These are phyloP conservation scores for Nicotiana tabacum DNA, from an alignment of 257 asterid species.

Conservation along the genomic window DNA sequence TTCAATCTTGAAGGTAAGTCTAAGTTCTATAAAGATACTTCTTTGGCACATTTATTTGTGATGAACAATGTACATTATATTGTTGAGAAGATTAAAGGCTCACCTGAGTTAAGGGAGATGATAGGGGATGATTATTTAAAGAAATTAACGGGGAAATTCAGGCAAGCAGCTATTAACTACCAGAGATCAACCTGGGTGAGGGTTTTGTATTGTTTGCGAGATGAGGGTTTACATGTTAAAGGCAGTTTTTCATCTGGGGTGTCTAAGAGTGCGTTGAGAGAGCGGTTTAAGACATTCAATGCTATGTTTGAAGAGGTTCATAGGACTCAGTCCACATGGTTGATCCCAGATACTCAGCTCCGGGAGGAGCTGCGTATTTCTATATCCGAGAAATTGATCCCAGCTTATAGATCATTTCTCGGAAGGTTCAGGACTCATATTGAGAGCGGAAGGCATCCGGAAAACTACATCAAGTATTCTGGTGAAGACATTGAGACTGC, in stretches of 20 bases:
- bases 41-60: slow-evolving; percentile 79
- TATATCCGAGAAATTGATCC: slow-evolving; percentile 61
- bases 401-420: slow-evolving; percentile 83
- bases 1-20: slow-evolving; percentile 77
- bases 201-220: slow-evolving; percentile 78
- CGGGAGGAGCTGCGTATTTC: slow-evolving; percentile 90
- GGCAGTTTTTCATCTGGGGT: slow-evolving; percentile 85
- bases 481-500: slow-evolving; percentile 89
- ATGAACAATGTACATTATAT: slow-evolving; percentile 92
- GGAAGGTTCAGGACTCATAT: slow-evolving; percentile 82
- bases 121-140: slow-evolving; percentile 65
- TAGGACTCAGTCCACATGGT: slow-evolving; percentile 79
- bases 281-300: slow-evolving; percentile 80
- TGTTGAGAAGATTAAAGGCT: slow-evolving; percentile 68
- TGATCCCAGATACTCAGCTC: slow-evolving; percentile 76
- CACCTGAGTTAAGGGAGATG: slow-evolving; percentile 81
- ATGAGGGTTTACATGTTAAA: slow-evolving; percentile 76
- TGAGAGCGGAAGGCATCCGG: slow-evolving; percentile 91
- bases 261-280: slow-evolving; percentile 73
- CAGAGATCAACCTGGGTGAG: slow-evolving; percentile 77
- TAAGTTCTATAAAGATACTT: slow-evolving; percentile 64
- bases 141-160: slow-evolving; percentile 51
- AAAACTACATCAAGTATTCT: slow-evolving; percentile 81
- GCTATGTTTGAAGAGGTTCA: slow-evolving; percentile 90
- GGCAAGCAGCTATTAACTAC: slow-evolving; percentile 63